Base-by-base conservation (phyloP, 768 basidiomycete species). In the Suillus plorans region DNA sequence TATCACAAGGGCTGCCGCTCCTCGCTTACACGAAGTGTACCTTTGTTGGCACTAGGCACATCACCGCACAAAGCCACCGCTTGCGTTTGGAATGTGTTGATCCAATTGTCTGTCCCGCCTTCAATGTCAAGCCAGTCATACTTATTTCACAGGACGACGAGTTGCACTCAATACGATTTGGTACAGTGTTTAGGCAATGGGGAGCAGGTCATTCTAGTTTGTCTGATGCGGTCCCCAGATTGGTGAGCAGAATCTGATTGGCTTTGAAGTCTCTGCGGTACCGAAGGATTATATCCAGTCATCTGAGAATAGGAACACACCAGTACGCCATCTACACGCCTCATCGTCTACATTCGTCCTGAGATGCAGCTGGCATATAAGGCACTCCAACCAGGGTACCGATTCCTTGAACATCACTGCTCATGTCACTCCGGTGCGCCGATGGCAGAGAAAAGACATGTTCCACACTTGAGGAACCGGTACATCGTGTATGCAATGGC, bases 241-340 rank as follows among this genome's bases (percentile, higher is more conserved):
- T 10, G 39, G 58, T 59, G 58, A 59, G 58, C 39, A 59, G 12
- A 59, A 59, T 28, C 34, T 20, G 39, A 42, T 59, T 42, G 39
- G 10, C 18, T 42, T 41, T 25, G 22, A 28, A 20, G 25, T 41
- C 31, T 31, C 20, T 20, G 31, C 5, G 53, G 18, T 18, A 18
- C 8, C n/a, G 2, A 58, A 58, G 18, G 39, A 58, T 41, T 28
- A 28, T 59, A 20, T 59, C 25, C 10, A 28, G 18, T 25, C 10
- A 28, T 39, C 16, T 13, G 25, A 59, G 22, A 58, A 3, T 14
- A 18, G n/a, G 16, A 28, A 59, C 39, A 12, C 25, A 10, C 18
- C 25, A 53, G 52, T 10, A 12, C 16, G 22, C 41, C 58, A 42
- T 42, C 39, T 58, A 18, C 57, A 22, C 37, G 16, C 31, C 31